Base-by-base conservation (phyloP, 331 rosid species). In the Acacia pycnantha region DNA sequence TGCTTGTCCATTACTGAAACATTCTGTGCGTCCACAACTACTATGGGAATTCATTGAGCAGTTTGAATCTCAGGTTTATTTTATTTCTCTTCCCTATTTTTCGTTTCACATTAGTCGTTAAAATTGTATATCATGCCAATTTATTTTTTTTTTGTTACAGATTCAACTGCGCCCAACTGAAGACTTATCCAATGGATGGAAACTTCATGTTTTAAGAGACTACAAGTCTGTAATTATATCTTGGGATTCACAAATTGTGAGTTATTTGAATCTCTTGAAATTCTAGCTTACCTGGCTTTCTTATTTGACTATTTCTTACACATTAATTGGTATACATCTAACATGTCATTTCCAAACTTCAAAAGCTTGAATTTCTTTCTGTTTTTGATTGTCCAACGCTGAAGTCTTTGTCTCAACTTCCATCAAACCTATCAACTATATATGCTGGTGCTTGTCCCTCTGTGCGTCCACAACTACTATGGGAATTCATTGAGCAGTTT, bases 121-220 rank as follows among this genome's bases (percentile, higher is more conserved):
- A 1, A n/a, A 6, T 65, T 29, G 19, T 65, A 5, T 65, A 15
- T 29, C 11, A 29, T 61, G 37, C 3, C 4, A n/a, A n/a, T 2
- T 5, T 48, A 15, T 56, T 56, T n/a, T 31, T 31, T 31, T 31
- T 31, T 31, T 0, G 5, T 51, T n/a, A 56, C 27, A 56, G 62
- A 7, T 12, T 56, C 64, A 6, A 51, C 3, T 12, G 0, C 1
- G 0, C 16, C 1, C 12, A 12, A 46, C 0, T 2, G 13, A 2
- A 40, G 0, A 40, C 50, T 12, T 6, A 13, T 0, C 0, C 0
- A 1, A 13, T 0, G 18, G 13, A 12, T 0, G 16, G 18, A 13
- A 2, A 13, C 12, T 3, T 13, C 18, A 16, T 24, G 6, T 1
- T 53, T 53, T 53, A 18, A 53, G 11, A 0, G 59, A 53, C 59